Evolutionary conservation across 495 filamentous ascomycete genomes (phyloP).

Genomic region (Penicillium salamii): DNA sequence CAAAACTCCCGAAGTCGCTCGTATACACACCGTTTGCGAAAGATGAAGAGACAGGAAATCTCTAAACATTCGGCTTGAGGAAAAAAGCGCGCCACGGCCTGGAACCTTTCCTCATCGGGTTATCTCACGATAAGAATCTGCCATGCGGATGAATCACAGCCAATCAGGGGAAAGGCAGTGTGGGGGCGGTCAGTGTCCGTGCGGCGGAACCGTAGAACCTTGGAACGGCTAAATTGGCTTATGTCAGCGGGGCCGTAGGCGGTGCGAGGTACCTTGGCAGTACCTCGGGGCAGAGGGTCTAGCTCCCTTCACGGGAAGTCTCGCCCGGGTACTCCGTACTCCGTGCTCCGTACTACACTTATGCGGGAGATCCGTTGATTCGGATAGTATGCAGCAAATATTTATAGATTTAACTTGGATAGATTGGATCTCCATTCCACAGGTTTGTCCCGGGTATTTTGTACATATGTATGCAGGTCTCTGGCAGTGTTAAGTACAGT

Average conservation of each 20-base stretch:
- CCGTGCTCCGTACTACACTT: too few relatives aligned
- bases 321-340: neutral
- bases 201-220: too few relatives aligned
- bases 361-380: constrained; percentile 8
- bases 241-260: neutral
- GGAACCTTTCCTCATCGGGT: constrained; percentile 27
- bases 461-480: neutral
- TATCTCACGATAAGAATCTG: constrained; percentile 21
- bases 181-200: constrained; percentile 13
- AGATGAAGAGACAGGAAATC: constrained; percentile 5
- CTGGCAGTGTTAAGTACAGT: too few relatives aligned
- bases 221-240: neutral
- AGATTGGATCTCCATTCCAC: neutral
- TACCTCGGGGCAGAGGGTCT: too few relatives aligned
- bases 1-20: constrained; percentile 62
- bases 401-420: constrained; percentile 7
- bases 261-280: too few relatives aligned
- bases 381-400: constrained; percentile 5
- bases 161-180: constrained; percentile 3
- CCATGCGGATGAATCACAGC: constrained; percentile 1
- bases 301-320: neutral
- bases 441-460: neutral
- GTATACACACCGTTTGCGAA: constrained; percentile 22
- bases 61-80: neutral
- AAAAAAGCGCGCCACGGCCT: constrained; percentile 14